Evolutionary conservation across 768 basidiomycete genomes (phyloP).

Genomic region (Piloderma croceum): DNA sequence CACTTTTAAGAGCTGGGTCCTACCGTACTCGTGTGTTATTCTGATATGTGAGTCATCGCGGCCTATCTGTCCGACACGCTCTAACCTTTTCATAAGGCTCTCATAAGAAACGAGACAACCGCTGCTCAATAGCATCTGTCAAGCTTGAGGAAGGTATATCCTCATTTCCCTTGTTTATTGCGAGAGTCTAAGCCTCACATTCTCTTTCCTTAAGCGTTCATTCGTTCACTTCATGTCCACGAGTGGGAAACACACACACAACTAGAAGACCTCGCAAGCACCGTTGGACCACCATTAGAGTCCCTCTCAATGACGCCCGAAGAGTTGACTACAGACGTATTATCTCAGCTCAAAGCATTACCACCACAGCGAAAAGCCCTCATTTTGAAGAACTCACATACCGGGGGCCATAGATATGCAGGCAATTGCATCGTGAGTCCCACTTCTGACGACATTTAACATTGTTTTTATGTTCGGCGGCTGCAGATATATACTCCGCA

Average conservation of each 20-base stretch:
- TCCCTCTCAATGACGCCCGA: conserved; percentile 45
- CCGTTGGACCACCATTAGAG: conserved; percentile 54
- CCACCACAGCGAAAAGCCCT: too few relatives aligned
- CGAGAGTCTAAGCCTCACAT: conserved; percentile 13
- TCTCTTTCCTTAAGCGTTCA: conserved; percentile 7
- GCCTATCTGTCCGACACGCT: background rate
- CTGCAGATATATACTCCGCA: conserved; percentile 78
- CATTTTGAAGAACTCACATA: conserved; percentile 82
- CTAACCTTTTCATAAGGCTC: conserved; percentile 52
- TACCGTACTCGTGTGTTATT: conserved; percentile 89
- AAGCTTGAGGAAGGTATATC: conserved; percentile 68
- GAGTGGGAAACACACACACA: conserved; percentile 77
- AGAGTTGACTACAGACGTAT: conserved; percentile 53
- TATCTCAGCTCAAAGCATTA: too few relatives aligned
- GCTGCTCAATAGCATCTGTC: conserved; percentile 83
- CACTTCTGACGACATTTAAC: background rate
- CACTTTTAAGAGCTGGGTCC: conserved; percentile 61
- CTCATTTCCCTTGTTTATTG: conserved; percentile 12
- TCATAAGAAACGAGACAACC: conserved; percentile 88
- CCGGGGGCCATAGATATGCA: conserved; percentile 90
- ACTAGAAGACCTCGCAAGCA: conserved; percentile 50
- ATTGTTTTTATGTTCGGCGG: background rate
- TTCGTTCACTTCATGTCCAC: conserved; percentile 48
- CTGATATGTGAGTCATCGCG: conserved; percentile 63
- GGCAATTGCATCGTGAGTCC: conserved; percentile 82